phyloP scores from a whole-genome alignment of 441 rosid genomes.

The Gossypium trilobum region DNA sequence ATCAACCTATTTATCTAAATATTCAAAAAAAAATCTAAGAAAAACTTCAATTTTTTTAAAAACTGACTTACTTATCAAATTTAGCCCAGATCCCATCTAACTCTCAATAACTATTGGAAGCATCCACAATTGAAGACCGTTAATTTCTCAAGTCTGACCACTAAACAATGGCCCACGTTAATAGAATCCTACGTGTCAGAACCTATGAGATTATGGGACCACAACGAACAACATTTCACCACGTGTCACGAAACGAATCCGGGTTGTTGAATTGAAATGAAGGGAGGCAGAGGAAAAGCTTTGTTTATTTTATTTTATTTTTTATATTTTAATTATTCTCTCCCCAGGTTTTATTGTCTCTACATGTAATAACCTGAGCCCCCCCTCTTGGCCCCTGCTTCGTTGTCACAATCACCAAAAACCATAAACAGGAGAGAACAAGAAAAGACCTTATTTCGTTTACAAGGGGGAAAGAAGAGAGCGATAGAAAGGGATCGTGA shows the following conservation, averaged over 20 bases:
- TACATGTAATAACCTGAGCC: constrained; percentile 18
- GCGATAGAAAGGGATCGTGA: not conserved
- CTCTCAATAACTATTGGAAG: not conserved
- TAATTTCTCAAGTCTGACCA: not conserved
- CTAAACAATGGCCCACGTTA: not conserved
- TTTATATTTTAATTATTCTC: not conserved
- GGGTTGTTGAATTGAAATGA: not conserved
- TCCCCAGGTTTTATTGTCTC: constrained; percentile 9
- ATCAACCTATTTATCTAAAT: no score
- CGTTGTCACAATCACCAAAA: constrained; percentile 29
- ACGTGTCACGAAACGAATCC: constrained; percentile 19
- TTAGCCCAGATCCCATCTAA: not conserved
- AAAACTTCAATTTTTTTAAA: no score
- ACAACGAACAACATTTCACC: not conserved
- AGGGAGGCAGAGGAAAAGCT: not conserved
- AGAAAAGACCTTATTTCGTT: constrained; percentile 5
- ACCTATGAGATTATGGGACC: constrained; percentile 6
- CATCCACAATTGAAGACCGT: constrained; percentile 10
- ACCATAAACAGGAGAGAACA: constrained; percentile 9
- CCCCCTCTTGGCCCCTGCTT: constrained; percentile 9
- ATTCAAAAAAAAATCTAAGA: no score
- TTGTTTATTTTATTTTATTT: not conserved
- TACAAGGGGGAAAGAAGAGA: constrained; percentile 10
- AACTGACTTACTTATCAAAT: no score
- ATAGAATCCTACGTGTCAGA: constrained; percentile 9